A percentile compares a stretch with the other conserved stretches of the same genome.
Conservation (phyloP, 2,329 filamentous ascomycete genomes). For the Orbilia oligospora region DNA sequence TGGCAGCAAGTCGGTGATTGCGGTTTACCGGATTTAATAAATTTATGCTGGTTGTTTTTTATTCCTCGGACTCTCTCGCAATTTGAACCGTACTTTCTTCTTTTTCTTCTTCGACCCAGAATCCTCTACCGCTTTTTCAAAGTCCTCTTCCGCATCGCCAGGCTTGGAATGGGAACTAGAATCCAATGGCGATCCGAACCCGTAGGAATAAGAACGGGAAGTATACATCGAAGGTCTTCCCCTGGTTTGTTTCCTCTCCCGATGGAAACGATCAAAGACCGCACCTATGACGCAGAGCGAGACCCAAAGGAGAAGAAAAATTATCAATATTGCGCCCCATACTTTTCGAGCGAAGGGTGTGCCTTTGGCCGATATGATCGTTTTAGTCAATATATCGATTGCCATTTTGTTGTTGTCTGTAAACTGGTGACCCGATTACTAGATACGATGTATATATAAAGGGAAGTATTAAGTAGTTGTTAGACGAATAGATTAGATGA, state of each 20-base stretch:
- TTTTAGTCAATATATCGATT: background rate
- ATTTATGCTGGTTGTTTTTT: conserved; percentile 6
- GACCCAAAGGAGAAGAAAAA: conserved; percentile 9
- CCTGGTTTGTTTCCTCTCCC: background rate
- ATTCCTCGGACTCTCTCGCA: conserved; percentile 26
- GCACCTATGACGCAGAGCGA: conserved; percentile 9
- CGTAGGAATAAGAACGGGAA: background rate
- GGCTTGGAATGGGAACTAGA: background rate
- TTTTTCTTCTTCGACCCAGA: background rate
- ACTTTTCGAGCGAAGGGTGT: background rate
- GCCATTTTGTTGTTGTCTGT: background rate
- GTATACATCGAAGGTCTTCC: conserved; percentile 1
- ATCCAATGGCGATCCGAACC: background rate
- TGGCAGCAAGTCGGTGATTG: no score
- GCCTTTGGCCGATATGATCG: background rate
- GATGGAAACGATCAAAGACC: background rate
- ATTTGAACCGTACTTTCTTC: conserved; percentile 36
- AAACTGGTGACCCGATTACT: no score
- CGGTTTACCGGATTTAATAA: no score
- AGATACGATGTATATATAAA: no score
- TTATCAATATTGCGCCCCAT: conserved; percentile 5
- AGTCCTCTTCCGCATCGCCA: background rate
- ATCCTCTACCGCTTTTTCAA: background rate
- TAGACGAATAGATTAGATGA: background rate
- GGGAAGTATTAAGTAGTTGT: no score